These are phyloP conservation scores for Medicago arabica DNA, from an alignment of 306 rosid genomes.

Conservation along the genomic window DNA sequence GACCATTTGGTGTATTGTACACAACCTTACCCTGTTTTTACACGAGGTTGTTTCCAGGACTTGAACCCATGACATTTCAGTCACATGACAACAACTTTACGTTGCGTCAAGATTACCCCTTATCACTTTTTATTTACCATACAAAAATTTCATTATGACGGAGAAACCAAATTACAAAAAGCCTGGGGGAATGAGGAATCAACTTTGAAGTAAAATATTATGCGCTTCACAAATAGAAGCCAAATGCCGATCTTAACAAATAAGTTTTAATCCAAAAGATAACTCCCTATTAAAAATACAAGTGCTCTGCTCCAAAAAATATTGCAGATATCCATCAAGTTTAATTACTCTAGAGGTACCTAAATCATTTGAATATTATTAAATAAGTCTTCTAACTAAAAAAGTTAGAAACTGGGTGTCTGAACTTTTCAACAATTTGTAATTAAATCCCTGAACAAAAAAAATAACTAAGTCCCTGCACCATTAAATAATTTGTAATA, in stretches of 20 bases:
- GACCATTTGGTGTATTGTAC: no score
- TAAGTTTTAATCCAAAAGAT: not conserved
- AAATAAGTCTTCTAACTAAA: not conserved
- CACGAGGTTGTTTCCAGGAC: no score
- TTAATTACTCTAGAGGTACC: not conserved
- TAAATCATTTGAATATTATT: not conserved
- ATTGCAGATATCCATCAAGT: not conserved
- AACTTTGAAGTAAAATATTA: not conserved
- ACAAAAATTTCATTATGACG: not conserved
- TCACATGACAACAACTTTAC: no score
- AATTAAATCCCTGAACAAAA: not conserved
- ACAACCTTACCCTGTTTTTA: no score
- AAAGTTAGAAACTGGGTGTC: not conserved
- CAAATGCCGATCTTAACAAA: not conserved
- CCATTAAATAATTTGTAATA: not conserved
- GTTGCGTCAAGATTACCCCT: no score
- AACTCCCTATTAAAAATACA: not conserved
- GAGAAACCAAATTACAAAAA: not conserved
- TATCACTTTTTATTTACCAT: not conserved
- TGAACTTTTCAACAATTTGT: not conserved
- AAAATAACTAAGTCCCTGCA: not conserved
- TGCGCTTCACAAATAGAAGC: slow-evolving; percentile 6
- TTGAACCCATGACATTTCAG: no score
- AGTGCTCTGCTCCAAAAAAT: not conserved
- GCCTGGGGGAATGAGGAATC: not conserved